Conservation (phyloP, 495 filamentous ascomycete genomes). For the Cercophora scortea region DNA sequence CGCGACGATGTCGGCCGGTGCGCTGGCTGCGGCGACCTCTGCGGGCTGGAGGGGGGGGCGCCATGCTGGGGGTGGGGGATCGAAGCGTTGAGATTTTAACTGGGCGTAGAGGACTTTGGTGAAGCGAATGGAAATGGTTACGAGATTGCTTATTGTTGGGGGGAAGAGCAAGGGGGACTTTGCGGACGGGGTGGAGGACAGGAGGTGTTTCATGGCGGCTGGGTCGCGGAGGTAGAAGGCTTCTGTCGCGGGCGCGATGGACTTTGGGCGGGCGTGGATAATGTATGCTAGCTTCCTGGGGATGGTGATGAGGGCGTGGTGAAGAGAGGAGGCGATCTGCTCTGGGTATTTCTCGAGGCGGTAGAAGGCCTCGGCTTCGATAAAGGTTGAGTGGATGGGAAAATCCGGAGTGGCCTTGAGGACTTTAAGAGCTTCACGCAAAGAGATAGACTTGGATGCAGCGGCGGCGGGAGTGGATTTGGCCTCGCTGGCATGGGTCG, state of each 20-base stretch:
- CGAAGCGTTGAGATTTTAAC: constrained; percentile 81
- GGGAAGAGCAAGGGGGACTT: constrained; percentile 45
- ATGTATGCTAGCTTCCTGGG: constrained; percentile 80
- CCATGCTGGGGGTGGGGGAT: constrained; percentile 57
- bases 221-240: constrained; percentile 92
- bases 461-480: neutral
- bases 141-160: constrained; percentile 56
- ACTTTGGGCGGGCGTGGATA: constrained; percentile 60
- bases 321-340: constrained; percentile 60
- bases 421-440: constrained; percentile 52
- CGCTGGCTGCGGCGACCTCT: constrained; percentile 5
- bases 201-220: constrained; percentile 61
- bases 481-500: constrained; percentile 1
- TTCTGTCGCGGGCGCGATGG: constrained; percentile 77
- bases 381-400: constrained; percentile 55
- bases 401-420: constrained; percentile 43
- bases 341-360: constrained; percentile 74
- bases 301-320: constrained; percentile 62
- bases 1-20: neutral
- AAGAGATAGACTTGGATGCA: constrained; percentile 41
- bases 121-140: constrained; percentile 69
- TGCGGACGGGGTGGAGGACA: constrained; percentile 41
- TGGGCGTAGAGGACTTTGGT: constrained; percentile 89
- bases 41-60: constrained; percentile 22
- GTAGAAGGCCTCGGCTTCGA: constrained; percentile 88